Evolutionary conservation across 2,329 filamentous ascomycete genomes (phyloP).

Genomic region (Neofusicoccum ribis): DNA sequence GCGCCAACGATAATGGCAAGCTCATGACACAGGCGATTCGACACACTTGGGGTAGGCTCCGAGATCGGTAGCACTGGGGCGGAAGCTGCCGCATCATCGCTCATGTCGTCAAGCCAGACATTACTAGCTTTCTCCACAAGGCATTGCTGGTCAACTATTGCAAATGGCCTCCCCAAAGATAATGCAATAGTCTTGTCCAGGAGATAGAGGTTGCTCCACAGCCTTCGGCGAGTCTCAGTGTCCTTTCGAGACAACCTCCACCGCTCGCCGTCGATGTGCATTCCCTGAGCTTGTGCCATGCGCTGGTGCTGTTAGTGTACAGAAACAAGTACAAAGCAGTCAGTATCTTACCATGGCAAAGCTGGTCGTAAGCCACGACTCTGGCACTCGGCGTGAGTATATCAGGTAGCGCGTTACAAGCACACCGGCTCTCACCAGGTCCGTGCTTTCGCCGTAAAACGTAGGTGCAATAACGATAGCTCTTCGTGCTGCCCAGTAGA

Average conservation of each 20-base stretch:
- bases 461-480: conserved; percentile 46
- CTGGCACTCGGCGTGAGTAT: conserved; percentile 40
- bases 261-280: conserved; percentile 45
- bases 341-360: conserved; percentile 35
- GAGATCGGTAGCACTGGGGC: conserved; percentile 28
- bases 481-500: conserved; percentile 44
- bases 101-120: conserved; percentile 40
- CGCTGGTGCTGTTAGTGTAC: conserved; percentile 22
- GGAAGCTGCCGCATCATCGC: conserved; percentile 31
- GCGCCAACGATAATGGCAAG: conserved; percentile 41
- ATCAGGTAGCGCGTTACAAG: conserved; percentile 44
- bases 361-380: conserved; percentile 45
- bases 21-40: conserved; percentile 33
- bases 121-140: conserved; percentile 41
- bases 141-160: conserved; percentile 42
- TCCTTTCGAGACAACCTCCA: conserved; percentile 41
- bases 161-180: conserved; percentile 43
- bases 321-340: neutral
- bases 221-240: conserved; percentile 39
- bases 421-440: conserved; percentile 43
- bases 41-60: conserved; percentile 38
- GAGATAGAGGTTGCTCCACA: conserved; percentile 44
- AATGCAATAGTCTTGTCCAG: conserved; percentile 44
- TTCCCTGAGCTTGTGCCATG: conserved; percentile 47
- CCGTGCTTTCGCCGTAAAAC: conserved; percentile 44